Evolutionary conservation across 768 basidiomycete species (phyloP), one percentile per base, ranked within the genome.

Genomic region (Amanita polypyramis): DNA sequence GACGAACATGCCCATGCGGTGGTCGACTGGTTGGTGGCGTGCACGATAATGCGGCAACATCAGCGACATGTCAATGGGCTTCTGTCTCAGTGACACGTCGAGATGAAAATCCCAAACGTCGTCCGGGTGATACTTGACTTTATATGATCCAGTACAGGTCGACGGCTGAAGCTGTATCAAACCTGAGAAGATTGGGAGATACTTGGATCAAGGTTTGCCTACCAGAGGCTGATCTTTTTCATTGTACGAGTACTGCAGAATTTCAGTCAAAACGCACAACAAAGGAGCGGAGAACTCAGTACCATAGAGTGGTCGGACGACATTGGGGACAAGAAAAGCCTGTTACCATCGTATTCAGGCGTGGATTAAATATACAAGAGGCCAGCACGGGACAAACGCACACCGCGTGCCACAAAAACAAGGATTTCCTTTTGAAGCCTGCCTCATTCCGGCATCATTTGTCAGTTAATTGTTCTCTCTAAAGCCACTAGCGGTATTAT

Each of bases 41-140:
- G 86, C 85, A 35, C 86, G 84, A 57, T 86, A 86, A 57, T 88
- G 86, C 1, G 86, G 86, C 39, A 89, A 68, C 19, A 77, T 73
- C 41, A 89, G 74, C 19, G 80, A 77, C 45, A 84, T 58, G 56
- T 88, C 82, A 50, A 86, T 66, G 9, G 78, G 64, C 29, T 67
- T 61, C 49, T 69, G 63, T 8, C 12, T 33, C n/a, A 34, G 47
- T 9, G 72, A 69, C 12, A 71, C 69, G 52, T 83, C 75, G 54
- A 84, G 66, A 42, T 70, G 59, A 56, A 79, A 82, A 57, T 88
- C 85, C 76, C 81, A 85, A 51, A 77, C 73, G 12, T 76, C 70
- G 34, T 73, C 67, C 21, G 71, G 67, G 20, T 70, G 68, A 55
- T 83, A 87, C 62, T 77, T 81, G 35, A 87, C 70, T 65, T 79